phyloP scores from a whole-genome alignment of 257 asterid species.

The Salvia miltiorrhiza region DNA sequence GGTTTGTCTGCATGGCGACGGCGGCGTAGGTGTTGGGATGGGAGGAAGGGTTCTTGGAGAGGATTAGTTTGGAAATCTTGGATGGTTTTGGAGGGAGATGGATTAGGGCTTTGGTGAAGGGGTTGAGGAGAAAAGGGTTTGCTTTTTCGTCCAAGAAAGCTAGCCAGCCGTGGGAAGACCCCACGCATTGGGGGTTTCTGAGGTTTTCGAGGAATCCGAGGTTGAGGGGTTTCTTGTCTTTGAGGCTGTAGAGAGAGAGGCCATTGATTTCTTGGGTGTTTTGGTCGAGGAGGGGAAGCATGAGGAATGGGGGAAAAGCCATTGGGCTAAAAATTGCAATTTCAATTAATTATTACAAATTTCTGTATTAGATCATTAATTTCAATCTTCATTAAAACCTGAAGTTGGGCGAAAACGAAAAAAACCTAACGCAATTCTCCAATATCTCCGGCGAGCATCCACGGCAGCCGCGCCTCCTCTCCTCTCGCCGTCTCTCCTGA shows the following conservation, averaged over 20 bases:
- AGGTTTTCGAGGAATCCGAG: neutral
- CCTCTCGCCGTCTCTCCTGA: no score
- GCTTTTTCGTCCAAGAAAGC: neutral
- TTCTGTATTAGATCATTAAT: no score
- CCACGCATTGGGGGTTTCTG: neutral
- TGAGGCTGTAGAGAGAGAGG: neutral
- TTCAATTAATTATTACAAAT: no score
- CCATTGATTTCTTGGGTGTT: neutral
- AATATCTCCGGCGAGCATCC: no score
- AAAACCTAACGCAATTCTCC: no score
- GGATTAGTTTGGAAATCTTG: neutral
- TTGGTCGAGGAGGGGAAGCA: neutral
- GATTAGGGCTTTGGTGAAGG: slow-evolving; percentile 3
- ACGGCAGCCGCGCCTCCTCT: no score
- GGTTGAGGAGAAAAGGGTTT: slow-evolving; percentile 13
- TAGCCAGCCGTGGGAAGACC: slow-evolving; percentile 25
- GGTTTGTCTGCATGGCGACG: no score
- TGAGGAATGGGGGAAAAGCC: slow-evolving; percentile 12
- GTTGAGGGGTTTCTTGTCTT: neutral
- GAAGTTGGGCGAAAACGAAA: no score
- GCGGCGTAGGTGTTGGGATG: neutral
- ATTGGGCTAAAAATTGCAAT: no score
- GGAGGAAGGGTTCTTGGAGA: neutral
- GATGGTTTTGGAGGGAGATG: slow-evolving; percentile 5
- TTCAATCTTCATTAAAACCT: no score